Evolutionary conservation across 441 rosid species (phyloP), one percentile per base, ranked within the genome.

Genomic region (Populus hybrid): DNA sequence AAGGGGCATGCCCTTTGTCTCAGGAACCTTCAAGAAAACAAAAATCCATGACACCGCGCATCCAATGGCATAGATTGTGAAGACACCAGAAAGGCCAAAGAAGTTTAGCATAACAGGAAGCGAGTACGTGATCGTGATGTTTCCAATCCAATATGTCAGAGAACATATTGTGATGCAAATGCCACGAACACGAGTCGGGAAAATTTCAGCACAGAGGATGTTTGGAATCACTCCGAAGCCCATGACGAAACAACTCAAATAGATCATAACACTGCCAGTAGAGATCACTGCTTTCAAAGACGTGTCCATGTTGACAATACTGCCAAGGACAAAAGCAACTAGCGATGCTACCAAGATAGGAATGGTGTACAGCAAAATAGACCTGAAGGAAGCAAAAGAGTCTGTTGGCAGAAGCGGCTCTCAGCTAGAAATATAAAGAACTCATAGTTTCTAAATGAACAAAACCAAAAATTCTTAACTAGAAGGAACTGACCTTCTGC

Each of bases 1-100:
- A 23, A 95, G 93, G 6, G 99, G 99, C 99, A 96, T 96, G 70
- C 98, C 99, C 79, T 94, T 96, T 18, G 99, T 94, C 88, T 94
- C 99, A 0, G 99, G 98, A 69, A 96, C 98, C 81, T 93, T 89
- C 68, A 90, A 70, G 89, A 81, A 93, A 75, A 94, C 92, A 53
- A 93, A 96, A 21, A 80, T 81, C 93, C 93, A 89, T 0, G 95
- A 86, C 0, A 93, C 71, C 63, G 85, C 65, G 84, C 98, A 96
- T 4, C 86, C 90, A 9, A 91, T 23, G 0, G 94, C 88, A 3
- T 86, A 96, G 83, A 93, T 72, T 24, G 93, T 86, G 18, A 94
- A 94, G 16, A 92, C 93, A 29, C 99, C 99, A 1, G 92, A 89
- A 1, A 96, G 89, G 36, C 99, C 99, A 18, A 92, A 71, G 9